Base-by-base conservation (phyloP, 345 rosid species). In the Citrus glauca region DNA sequence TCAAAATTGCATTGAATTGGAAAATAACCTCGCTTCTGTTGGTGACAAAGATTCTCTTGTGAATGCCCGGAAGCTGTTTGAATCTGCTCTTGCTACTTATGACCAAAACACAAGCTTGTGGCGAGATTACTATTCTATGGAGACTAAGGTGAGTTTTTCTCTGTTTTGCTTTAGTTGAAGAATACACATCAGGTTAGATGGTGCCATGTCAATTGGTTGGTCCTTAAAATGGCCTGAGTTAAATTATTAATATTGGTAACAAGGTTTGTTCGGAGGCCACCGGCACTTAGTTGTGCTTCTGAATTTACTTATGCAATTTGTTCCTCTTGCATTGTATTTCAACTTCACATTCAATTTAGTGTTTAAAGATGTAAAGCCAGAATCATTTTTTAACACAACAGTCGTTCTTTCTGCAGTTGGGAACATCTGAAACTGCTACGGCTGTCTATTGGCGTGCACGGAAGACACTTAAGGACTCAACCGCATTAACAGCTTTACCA, bases 1-100 rank as follows among this genome's bases (percentile, higher is more conserved):
- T 81, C 85, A 70, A 90, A 80, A 72, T 45, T 91, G 98, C 89
- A 93, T 95, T 50, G 97, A 94, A 74, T 79, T 95, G 85, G 99
- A 95, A 87, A 77, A 79, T 30, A 88, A 84, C 71, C 89, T 90
- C 71, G 90, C 94, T 7, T 88, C 88, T 17, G 40, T 45, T 42
- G 93, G 95, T 35, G 85, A 88, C 73, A 89, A 86, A 81, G 87
- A 86, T 78, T 83, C 90, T 75, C 90, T 94, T 28, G 83, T 19
- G 66, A 89, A 84, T 73, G 91, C 79, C 40, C 82, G 93, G 85
- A 92, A 89, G 86, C 76, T 96, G 45, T 96, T 88, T 75, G 99
- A 91, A 73, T 86, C 97, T 74, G 99, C 94, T 56, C 87, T 93
- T 69, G 76, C 93, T 38, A 86, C 85, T 66, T 89, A 94, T 77